Conservation (phyloP, 805 yeast species). For the Metschnikowia shivogae region DNA sequence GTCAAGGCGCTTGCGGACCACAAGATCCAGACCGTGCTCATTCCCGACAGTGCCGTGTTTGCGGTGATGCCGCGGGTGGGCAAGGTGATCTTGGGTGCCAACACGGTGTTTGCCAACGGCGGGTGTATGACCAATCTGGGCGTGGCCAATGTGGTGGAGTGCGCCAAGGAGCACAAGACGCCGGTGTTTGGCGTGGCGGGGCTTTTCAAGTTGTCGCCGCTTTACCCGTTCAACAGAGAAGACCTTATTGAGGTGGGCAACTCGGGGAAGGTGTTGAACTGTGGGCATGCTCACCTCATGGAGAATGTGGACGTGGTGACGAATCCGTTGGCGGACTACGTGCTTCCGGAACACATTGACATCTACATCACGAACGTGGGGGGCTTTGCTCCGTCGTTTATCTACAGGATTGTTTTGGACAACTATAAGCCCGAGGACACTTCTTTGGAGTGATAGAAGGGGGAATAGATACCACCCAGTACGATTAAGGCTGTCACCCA, state of each 20-base stretch:
- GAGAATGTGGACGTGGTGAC: conserved; percentile 71
- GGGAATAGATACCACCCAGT: too few relatives aligned
- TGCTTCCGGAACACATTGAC: conserved; percentile 91
- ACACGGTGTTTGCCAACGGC: conserved; percentile 93
- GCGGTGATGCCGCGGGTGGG: conserved; percentile 98
- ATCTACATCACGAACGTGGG: conserved; percentile 93
- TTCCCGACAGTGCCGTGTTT: conserved; percentile 88
- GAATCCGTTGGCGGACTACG: conserved; percentile 86
- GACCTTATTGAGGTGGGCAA: conserved; percentile 87
- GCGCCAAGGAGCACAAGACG: conserved; percentile 93
- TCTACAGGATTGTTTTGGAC: conserved; percentile 91
- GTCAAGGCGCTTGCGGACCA: conserved; percentile 78
- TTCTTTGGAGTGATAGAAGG: conserved; percentile 21
- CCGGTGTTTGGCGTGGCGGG: conserved; percentile 97
- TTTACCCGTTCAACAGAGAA: conserved; percentile 85
- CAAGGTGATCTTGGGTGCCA: conserved; percentile 89
- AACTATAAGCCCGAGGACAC: conserved; percentile 87
- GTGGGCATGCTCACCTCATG: conserved; percentile 63
- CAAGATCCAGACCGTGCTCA: conserved; percentile 82
- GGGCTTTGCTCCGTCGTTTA: conserved; percentile 93
- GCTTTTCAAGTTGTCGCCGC: conserved; percentile 84
- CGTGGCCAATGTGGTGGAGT: conserved; percentile 87
- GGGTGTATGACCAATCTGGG: conserved; percentile 90
- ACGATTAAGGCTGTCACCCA: too few relatives aligned
- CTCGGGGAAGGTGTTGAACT: conserved; percentile 81